These are phyloP conservation scores for Endothia cerciana DNA, from an alignment of 2,329 filamentous ascomycete species.

Conservation along the genomic window DNA sequence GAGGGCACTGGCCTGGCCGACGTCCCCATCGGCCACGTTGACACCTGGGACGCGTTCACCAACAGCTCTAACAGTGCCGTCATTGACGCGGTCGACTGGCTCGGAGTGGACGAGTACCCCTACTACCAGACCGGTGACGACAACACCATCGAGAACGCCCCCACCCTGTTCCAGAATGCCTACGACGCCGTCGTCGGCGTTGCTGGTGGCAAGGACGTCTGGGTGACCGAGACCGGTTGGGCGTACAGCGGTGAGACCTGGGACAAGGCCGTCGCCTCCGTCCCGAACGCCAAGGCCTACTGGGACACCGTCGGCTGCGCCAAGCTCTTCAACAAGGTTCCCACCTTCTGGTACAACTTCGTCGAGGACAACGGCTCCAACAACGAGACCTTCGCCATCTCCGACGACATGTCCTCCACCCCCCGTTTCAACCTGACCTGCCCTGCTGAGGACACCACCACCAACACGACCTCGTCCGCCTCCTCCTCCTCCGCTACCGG, in stretches of 20 bases:
- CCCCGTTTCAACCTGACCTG: constrained; percentile 69
- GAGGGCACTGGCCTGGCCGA: constrained; percentile 61
- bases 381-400: constrained; percentile 72
- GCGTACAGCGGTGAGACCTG: constrained; percentile 22
- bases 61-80: constrained; percentile 74
- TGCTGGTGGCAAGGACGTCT: constrained; percentile 42
- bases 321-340: constrained; percentile 61
- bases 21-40: constrained; percentile 77
- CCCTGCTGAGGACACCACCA: constrained; percentile 37
- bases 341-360: constrained; percentile 79
- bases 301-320: constrained; percentile 80
- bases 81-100: constrained; percentile 72
- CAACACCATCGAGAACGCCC: constrained; percentile 68
- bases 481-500: constrained; percentile 11
- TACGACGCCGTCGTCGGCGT: constrained; percentile 62
- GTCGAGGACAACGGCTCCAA: constrained; percentile 66
- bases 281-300: constrained; percentile 72
- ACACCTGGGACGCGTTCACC: constrained; percentile 83
- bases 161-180: constrained; percentile 70
- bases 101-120: constrained; percentile 84
- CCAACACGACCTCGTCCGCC: constrained; percentile 18
- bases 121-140: constrained; percentile 75
- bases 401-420: constrained; percentile 56
- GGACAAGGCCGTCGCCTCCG: constrained; percentile 24
- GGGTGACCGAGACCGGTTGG: constrained; percentile 30